Base-by-base conservation (phyloP, 306 rosid genomes). In the Delonix regia region DNA sequence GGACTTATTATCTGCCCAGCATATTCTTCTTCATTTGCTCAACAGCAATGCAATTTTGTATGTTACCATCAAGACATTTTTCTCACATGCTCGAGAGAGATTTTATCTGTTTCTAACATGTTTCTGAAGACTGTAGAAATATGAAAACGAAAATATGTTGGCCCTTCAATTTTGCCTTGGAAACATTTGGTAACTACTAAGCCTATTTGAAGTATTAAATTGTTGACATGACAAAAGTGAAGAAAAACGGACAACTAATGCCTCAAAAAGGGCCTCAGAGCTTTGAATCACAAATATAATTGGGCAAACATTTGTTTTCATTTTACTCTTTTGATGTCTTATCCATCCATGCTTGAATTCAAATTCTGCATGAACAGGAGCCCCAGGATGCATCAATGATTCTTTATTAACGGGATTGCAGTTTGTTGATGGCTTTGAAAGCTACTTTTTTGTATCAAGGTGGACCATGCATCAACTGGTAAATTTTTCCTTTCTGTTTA, bases 381-480 rank as follows among this genome's bases (percentile, higher is more conserved):
- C 99, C 51, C 98, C 99, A 27, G 98, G 98, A 68, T 89, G 93
- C 90, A 69, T 95, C 84, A 92, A 89, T 68, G 97, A 92, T 86
- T 82, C 92, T 81, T 88, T 95, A 75, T 83, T 95, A 82, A 95
- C 97, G 84, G 99, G 99, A 77, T 78, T 95, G 73, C 88, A 90
- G 84, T 94, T 90, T 87, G 97, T 92, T 68, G 94, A 94, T 71
- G 99, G 99, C 65, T 82, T 90, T 71, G 85, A 88, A 84, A 89
- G 95, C 87, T 78, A 79, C 62, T 86, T 94, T 88, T 94, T 90
- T 75, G 95, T 94, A 73, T 87, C 93, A 84, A 88, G 97, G 87
- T 94, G 99, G 99, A 86, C 91, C 15, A 89, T 94, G 89, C 97
- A 94, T 87, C 99, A 94, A 86, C 92, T 94, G 95, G 99, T 94